Evolutionary conservation across 1,284 basidiomycete species (phyloP).

Genomic region (Acaromyces ingoldii): DNA sequence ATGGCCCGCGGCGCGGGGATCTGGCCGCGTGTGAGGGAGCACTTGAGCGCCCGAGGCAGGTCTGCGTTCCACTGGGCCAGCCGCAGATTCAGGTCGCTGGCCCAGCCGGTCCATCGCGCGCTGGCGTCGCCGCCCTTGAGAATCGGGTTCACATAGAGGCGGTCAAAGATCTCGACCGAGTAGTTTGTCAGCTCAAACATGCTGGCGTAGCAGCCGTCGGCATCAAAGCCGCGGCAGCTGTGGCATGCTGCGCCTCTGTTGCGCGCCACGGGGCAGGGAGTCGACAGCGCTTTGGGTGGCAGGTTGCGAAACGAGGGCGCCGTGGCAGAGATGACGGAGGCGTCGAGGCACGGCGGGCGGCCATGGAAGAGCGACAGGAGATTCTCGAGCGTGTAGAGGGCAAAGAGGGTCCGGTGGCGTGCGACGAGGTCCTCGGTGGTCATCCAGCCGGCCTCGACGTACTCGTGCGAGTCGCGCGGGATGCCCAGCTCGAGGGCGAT

Average conservation of each 20-base stretch:
- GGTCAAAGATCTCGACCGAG: not conserved
- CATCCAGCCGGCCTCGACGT: not conserved
- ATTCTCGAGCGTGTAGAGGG: not conserved
- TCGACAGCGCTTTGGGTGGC: not conserved
- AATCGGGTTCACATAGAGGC: conserved; percentile 1
- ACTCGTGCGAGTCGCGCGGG: conserved; percentile 1
- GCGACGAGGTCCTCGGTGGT: not conserved
- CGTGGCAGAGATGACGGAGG: not conserved
- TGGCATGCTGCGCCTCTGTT: not conserved
- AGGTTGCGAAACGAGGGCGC: not conserved
- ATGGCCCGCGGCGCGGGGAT: conserved; percentile 10
- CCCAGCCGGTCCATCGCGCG: not conserved
- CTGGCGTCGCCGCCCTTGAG: not conserved
- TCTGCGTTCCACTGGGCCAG: conserved; percentile 1
- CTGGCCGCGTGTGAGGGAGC: not conserved
- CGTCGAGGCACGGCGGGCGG: not conserved
- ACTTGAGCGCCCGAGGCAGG: conserved; percentile 3
- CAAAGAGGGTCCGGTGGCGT: not conserved
- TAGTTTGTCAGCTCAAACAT: conserved; percentile 1
- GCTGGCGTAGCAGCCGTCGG: not conserved
- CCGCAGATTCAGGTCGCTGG: conserved; percentile 2
- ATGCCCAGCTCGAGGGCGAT: conserved; percentile 1
- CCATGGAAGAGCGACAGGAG: conserved; percentile 1
- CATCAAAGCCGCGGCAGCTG: not conserved
- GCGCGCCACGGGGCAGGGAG: not conserved